Evolutionary conservation across 768 basidiomycete genomes (phyloP), one percentile per base, ranked within the genome.

Genomic region (Hypsizygus marmoreus): DNA sequence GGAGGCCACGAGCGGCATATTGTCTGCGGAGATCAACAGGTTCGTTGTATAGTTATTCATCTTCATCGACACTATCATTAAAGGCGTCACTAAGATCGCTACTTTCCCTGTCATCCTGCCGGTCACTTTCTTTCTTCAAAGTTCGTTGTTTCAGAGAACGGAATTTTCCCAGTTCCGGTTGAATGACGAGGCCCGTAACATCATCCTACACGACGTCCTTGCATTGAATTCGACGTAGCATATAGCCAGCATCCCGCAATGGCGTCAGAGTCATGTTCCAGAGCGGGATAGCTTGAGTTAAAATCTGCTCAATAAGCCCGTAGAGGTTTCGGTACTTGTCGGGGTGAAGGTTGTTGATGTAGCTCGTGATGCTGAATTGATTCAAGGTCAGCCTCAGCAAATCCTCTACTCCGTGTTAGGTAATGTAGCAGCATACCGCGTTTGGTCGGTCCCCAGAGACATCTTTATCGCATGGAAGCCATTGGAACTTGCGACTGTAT

Each of bases 331-430:
- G 40, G 30, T 58, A 53, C n/a, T 47, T 45, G 5, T 50, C 36
- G 1, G 71, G 73, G 45, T 72, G 64, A 5, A 75, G 55, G 33
- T 72, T 72, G 51, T 74, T 74, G 59, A 75, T 73, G 48, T 76
- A 74, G 12, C 64, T 66, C 13, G 58, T 63, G 22, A 68, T 68
- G 8, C 2, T 12, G 20, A 17, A 16, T 8, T 2, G 6, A 14
- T 36, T 11, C 26, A 33, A 10, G n/a, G 24, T 2, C 3, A 25
- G 10, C 24, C n/a, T n/a, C n/a, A n/a, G n/a, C n/a, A n/a, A n/a
- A n/a, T n/a, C n/a, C n/a, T n/a, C n/a, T n/a, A n/a, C n/a, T n/a
- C n/a, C n/a, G n/a, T n/a, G n/a, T n/a, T 6, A 12, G 6, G 16
- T 13, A 29, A 5, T 28, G 17, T 14, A 6, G 29, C 16, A 8